Conservation (phyloP, 2,329 filamentous ascomycete genomes). For the Pseudopyricularia cyperi region DNA sequence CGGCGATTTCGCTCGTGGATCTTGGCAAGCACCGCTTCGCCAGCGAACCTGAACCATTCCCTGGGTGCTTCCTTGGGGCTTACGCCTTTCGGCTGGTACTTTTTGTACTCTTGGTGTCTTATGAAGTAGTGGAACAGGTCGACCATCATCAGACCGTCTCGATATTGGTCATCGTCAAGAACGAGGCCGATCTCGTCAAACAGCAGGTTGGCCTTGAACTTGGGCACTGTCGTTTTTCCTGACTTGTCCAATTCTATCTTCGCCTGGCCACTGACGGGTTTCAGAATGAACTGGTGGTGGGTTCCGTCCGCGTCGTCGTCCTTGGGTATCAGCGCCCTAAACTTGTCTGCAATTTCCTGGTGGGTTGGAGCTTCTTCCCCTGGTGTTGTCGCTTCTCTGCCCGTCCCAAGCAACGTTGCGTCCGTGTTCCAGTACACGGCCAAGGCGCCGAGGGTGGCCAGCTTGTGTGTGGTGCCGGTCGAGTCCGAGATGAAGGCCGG, state of each 20-base stretch:
- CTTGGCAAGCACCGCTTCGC: conserved; percentile 75
- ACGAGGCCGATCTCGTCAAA: conserved; percentile 98
- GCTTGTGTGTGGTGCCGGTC: conserved; percentile 73
- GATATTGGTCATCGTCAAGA: conserved; percentile 95
- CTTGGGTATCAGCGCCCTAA: conserved; percentile 69
- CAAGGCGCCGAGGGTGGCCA: conserved; percentile 78
- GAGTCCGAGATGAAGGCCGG: conserved; percentile 92
- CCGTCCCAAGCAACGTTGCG: conserved; percentile 67
- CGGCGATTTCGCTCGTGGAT: conserved; percentile 87
- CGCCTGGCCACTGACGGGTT: conserved; percentile 87
- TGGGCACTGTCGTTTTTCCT: conserved; percentile 63
- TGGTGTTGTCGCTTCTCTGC: conserved; percentile 53
- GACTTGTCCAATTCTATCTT: conserved; percentile 94
- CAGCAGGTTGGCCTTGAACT: conserved; percentile 78
- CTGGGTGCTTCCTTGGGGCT: conserved; percentile 78
- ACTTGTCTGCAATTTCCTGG: conserved; percentile 61
- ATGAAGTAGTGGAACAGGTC: conserved; percentile 98
- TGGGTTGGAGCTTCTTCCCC: conserved; percentile 54
- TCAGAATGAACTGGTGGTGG: conserved; percentile 84
- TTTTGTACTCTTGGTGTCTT: conserved; percentile 94
- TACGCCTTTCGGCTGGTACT: conserved; percentile 69
- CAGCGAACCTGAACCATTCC: conserved; percentile 88
- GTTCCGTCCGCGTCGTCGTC: conserved; percentile 33
- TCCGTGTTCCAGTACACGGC: conserved; percentile 99
- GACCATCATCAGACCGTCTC: conserved; percentile 94